Evolutionary conservation across 2,329 filamentous ascomycete genomes (phyloP).

Genomic region (Aspergillus sp.): DNA sequence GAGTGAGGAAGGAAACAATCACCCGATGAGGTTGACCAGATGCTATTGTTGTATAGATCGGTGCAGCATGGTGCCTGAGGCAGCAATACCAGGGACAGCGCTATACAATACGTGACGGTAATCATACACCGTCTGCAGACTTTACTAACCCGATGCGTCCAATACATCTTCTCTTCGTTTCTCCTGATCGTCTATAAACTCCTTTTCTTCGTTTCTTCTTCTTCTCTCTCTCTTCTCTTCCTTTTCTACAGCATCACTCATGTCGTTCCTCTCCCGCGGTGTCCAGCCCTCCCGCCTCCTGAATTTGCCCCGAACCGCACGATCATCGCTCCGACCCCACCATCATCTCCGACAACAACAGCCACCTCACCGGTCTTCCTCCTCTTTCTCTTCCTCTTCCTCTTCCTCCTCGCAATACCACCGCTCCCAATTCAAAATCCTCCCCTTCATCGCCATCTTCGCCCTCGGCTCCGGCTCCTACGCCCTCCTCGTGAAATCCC

Average conservation of each 20-base stretch:
- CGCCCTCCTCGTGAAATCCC: conserved; percentile 49
- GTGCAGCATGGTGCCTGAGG: background rate
- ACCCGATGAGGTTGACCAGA: background rate
- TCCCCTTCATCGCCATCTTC: conserved; percentile 45
- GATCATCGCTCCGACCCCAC: conserved; percentile 15
- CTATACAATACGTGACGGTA: background rate
- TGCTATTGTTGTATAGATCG: background rate
- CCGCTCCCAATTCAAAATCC: conserved; percentile 39
- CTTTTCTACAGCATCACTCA: background rate
- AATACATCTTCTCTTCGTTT: background rate
- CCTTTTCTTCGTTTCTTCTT: background rate
- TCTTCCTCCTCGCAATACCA: conserved; percentile 22
- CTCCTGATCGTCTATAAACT: background rate
- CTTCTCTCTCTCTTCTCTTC: background rate
- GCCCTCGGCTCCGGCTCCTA: conserved; percentile 50
- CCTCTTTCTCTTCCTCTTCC: conserved; percentile 8
- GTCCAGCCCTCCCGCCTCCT: conserved; percentile 1
- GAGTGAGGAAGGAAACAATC: background rate
- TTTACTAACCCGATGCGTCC: background rate
- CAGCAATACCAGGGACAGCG: background rate
- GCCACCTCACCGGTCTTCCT: conserved; percentile 10
- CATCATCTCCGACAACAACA: conserved; percentile 8
- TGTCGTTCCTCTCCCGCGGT: conserved; percentile 1
- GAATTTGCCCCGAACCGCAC: conserved; percentile 3
- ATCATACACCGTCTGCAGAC: background rate